Base-by-base conservation (phyloP, 371 early-diverging fungal species). In the Mycotypha africana region DNA sequence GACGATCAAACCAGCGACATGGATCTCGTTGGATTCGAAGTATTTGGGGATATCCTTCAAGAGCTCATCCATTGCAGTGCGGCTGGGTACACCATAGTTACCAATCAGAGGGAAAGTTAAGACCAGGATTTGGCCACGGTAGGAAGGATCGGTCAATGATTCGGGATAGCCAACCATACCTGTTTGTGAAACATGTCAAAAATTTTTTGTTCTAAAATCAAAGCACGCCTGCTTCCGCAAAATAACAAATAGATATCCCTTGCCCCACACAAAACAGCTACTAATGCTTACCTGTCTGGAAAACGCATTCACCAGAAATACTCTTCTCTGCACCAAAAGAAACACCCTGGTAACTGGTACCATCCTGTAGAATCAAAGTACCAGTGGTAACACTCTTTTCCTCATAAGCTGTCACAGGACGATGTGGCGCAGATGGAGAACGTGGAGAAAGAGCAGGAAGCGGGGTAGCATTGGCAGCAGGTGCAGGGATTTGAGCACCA, bases 261-360 rank as follows among this genome's bases (percentile, higher is more conserved):
- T 21, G 14, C 20, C 5, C 35, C 35, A 36, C 38, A 53, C 17
- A 19, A 17, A 24, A 23, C 12, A 35, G 16, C 15, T 22, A 34
- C 2, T 12, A 20, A 19, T 16, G 38, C 77, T 54, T 74, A 91
- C 96, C 96, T 38, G 97, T 97, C 65, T 94, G 94, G 76, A 97
- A 97, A 49, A 97, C 98, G 57, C 92, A 91, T 75, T 97, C 98
- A 51, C 98, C 98, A 45, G 95, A 79, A 41, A 95, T 82, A 36
- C 89, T 85, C 49, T 79, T 70, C 73, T 92, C 91, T 6, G 94
- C 85, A 48, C 98, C 98, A 66, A 96, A 97, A 6, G 95, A 94
- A 58, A 89, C 76, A 58, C 96, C 98, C 56, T 90, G 83, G 67
- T 74, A 88, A 40, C 84, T 75, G 30, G 88, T 73, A 31, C 95